Conservation (phyloP, 148 eudicot species). For the Persicaria tinctoria region DNA sequence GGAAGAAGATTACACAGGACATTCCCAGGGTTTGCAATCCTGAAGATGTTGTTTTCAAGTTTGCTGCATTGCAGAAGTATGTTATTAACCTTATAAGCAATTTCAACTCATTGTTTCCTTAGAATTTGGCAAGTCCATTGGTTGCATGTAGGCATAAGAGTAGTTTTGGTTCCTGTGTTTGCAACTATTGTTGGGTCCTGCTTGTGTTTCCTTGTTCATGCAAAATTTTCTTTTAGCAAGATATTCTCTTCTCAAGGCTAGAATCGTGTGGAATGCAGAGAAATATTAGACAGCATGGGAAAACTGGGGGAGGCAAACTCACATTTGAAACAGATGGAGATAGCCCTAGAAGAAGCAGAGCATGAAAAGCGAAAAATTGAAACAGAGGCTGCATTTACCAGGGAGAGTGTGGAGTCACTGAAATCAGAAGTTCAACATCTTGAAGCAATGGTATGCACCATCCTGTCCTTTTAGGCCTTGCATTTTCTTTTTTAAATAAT, state of each 20-base stretch:
- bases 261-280: conserved; percentile 38
- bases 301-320: conserved; percentile 68
- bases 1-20: conserved; percentile 57
- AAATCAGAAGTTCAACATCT: conserved; percentile 58
- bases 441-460: conserved; percentile 42
- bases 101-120: background rate
- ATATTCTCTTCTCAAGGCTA: conserved; percentile 6
- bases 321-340: conserved; percentile 53
- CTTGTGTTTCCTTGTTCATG: background rate
- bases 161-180: background rate
- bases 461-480: background rate
- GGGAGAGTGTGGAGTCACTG: conserved; percentile 47
- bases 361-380: conserved; percentile 64
- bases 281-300: conserved; percentile 73
- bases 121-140: background rate
- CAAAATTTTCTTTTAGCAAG: conserved; percentile 2
- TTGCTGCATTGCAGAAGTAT: conserved; percentile 82
- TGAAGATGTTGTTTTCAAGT: conserved; percentile 63
- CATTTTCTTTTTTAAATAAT: background rate
- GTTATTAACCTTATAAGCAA: conserved; percentile 8
- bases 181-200: background rate
- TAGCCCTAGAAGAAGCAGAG: conserved; percentile 58
- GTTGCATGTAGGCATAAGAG: background rate
- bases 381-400: conserved; percentile 51
- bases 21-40: conserved; percentile 75